Evolutionary conservation across 2,329 filamentous ascomycete species (phyloP), one percentile per base, ranked within the genome.

Genomic region (Stagonosporopsis chrysanthemi): DNA sequence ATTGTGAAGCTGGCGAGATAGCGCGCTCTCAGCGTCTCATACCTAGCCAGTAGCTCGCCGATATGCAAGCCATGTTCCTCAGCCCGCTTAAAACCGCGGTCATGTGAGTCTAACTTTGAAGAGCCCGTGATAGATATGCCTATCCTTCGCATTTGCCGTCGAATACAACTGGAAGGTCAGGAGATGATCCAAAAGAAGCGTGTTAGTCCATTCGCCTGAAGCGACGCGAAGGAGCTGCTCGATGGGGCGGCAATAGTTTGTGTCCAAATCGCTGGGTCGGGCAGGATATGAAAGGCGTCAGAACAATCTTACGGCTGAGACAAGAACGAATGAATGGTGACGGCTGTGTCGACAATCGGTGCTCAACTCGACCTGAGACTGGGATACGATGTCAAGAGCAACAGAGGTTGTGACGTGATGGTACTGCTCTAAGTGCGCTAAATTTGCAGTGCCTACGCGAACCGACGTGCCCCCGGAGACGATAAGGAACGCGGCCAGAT

Each of bases 381-480:
- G 26, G 39, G 55, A 40, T 44, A 33, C 39, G 55, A 49, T 58
- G 49, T 58, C 55, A 41, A 58, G 24, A 52, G 31, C 31, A 38
- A 41, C 31, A 49, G 48, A 40, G 26, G 33, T 38, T 42, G 44
- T 54, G 50, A 58, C 50, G 50, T 50, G 56, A 24, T 50, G 35
- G 23, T 19, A 14, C 17, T 36, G 24, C 31, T 33, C 19, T 15
- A 17, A 2, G 8, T 22, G 43, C 47, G 54, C 56, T 46, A 58
- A 53, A 26, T 23, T 22, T 40, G 39, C 26, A 31, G 43, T 48
- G 19, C 19, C 19, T 19, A 42, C 44, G 31, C 43, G 55, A 58
- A 28, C 55, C 40, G 45, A 46, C 17, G 28, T 44, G 22, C 22
- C 23, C 28, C 41, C 15, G 29, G 26, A 22, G 24, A 31, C 26